Evolutionary conservation across 495 filamentous ascomycete species (phyloP), one percentile per base, ranked within the genome.

Genomic region (Daldinia vernicosa): DNA sequence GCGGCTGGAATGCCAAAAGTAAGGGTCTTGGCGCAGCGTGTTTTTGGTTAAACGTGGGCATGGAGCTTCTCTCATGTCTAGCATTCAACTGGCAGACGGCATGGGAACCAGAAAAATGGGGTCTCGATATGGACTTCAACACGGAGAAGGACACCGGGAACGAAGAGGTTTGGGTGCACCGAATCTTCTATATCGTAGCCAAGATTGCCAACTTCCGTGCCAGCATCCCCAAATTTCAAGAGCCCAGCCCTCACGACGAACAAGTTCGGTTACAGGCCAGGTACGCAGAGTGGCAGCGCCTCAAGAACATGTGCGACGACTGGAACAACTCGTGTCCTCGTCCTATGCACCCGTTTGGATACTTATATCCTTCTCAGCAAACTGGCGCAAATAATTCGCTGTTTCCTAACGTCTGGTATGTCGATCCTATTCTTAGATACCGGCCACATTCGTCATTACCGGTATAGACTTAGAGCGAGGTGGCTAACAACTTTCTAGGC

Each of bases 81-180:
- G 89, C 92, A 65, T 92, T 93, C 78, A 93, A 93, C 78, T 97
- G 93, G 92, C 86, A 90, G 65, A 86, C 94, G 2, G 89, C 93
- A 1, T 98, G 94, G 94, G 88, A 97, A 47, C 94, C 95, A 3
- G 93, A 97, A 77, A 87, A 91, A 6, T 98, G 95, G 95, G 91
- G 91, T 2, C 79, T 98, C 40, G 91, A 98, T 72, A 90, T 98
- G 86, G 86, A 93, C 63, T 90, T 95, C 68, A 78, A 60, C 15
- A 79, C 74, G 19, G 76, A 69, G 35, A 72, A 62, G 56, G 72
- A 72, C 24, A 76, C 69, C 63, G 84, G 83, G 5, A 83, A 86
- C 37, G 94, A 97, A 77, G 93, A 97, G 65, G 73, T 91, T n/a
- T 99, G 95, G 95, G 89, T 91, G 6, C 89, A 97, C 76, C 88